Conservation (phyloP, 176 grass and related monocot species). For the Aegilops sharonensis region DNA sequence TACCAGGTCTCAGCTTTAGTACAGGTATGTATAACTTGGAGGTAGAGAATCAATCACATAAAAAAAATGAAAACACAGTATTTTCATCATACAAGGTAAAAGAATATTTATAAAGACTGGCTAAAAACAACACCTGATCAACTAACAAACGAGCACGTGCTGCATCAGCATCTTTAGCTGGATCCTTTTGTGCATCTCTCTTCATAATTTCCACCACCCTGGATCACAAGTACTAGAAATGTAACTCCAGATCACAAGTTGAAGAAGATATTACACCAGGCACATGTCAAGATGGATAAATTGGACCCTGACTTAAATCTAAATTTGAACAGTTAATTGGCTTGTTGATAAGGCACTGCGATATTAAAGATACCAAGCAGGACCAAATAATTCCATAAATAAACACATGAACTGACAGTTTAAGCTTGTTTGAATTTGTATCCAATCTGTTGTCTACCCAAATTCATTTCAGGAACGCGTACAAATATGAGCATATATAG, state of each 20-base stretch:
- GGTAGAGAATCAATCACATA: background rate
- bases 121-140: constrained; percentile 60
- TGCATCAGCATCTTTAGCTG: constrained; percentile 50
- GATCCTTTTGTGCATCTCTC: constrained; percentile 80
- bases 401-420: background rate
- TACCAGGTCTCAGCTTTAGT: background rate
- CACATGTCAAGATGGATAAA: constrained; percentile 24
- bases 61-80: background rate
- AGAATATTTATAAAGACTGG: background rate
- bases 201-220: constrained; percentile 92
- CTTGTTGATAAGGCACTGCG: background rate
- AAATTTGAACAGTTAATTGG: background rate
- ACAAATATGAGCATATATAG: constrained; percentile 2
- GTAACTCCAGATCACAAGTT: background rate
- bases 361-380: background rate
- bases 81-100: background rate
- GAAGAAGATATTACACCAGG: background rate
- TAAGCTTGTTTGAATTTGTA: background rate
- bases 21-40: background rate
- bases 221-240: constrained; percentile 18
- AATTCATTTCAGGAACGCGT: background rate
- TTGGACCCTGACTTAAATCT: constrained; percentile 6
- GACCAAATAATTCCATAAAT: constrained; percentile 9
- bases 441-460: background rate
- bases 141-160: constrained; percentile 65